Evolutionary conservation across 805 yeast species (phyloP).

Genomic region (Metschnikowia kunwiensis): DNA sequence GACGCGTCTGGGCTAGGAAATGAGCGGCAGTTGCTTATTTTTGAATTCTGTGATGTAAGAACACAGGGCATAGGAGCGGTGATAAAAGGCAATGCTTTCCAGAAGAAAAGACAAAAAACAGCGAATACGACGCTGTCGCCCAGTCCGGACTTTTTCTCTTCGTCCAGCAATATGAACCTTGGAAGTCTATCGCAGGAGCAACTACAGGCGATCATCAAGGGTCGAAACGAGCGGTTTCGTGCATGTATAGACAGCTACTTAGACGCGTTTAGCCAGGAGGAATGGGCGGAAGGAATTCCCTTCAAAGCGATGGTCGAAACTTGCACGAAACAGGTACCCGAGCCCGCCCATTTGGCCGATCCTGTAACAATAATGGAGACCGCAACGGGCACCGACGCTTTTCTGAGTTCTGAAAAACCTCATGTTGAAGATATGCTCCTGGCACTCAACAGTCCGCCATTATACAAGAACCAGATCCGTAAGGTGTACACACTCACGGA

Average conservation of each 20-base stretch:
- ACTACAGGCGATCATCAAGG: slow-evolving; percentile 56
- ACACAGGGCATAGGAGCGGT: slow-evolving; percentile 44
- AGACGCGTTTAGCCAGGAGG: slow-evolving; percentile 23
- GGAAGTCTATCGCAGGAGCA: slow-evolving; percentile 54
- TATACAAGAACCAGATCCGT: slow-evolving; percentile 64
- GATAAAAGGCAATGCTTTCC: slow-evolving; percentile 21
- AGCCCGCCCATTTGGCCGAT: slow-evolving; percentile 48
- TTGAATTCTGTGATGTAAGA: slow-evolving; percentile 74
- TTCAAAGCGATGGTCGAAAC: slow-evolving; percentile 34
- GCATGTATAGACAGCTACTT: slow-evolving; percentile 18
- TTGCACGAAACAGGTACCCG: slow-evolving; percentile 45
- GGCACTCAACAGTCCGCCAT: slow-evolving; percentile 43
- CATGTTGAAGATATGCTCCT: slow-evolving; percentile 43
- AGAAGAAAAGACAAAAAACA: slow-evolving; percentile 6
- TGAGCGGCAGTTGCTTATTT: slow-evolving; percentile 56
- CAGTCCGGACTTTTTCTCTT: slow-evolving; percentile 25
- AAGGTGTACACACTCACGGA: slow-evolving; percentile 46
- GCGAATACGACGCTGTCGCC: slow-evolving; percentile 1
- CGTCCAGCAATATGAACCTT: slow-evolving; percentile 43
- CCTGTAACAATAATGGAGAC: slow-evolving; percentile 50
- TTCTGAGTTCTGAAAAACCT: slow-evolving; percentile 11
- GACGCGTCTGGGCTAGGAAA: slow-evolving; percentile 44
- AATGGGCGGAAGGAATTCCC: slow-evolving; percentile 35
- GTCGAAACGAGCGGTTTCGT: slow-evolving; percentile 53
- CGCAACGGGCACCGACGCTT: neutral